These are phyloP conservation scores for Phytophthora ramorum DNA, from an alignment of 352 stramenopile species.

Conservation along the genomic window DNA sequence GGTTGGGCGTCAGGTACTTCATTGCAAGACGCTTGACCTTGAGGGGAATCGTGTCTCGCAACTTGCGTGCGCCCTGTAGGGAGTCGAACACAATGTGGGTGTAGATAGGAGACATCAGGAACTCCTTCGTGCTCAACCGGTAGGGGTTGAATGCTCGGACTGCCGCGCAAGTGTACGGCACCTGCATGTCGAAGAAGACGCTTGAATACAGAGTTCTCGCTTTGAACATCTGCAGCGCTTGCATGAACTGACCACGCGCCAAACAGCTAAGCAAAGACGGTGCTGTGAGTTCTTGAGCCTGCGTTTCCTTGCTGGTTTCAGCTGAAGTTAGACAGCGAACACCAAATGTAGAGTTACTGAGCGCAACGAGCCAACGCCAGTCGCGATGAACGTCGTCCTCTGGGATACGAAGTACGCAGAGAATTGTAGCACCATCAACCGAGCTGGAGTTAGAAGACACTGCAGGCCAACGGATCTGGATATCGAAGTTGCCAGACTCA, in stretches of 20 bases:
- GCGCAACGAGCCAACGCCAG: conserved; percentile 70
- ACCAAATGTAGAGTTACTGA: conserved; percentile 65
- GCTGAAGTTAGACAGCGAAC: conserved; percentile 43
- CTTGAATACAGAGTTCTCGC: conserved; percentile 75
- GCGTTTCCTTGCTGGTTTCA: conserved; percentile 3
- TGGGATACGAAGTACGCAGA: conserved; percentile 56
- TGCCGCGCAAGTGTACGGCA: conserved; percentile 77
- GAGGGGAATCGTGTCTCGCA: conserved; percentile 68
- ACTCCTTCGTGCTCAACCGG: conserved; percentile 48
- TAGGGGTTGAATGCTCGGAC: conserved; percentile 88
- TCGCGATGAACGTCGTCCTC: conserved; percentile 56
- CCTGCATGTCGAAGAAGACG: conserved; percentile 83
- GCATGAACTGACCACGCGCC: conserved; percentile 73
- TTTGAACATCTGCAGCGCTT: conserved; percentile 75
- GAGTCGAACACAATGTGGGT: conserved; percentile 70
- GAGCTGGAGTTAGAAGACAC: conserved; percentile 12
- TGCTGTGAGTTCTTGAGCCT: neutral
- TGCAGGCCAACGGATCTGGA: conserved; percentile 39
- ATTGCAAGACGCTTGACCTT: conserved; percentile 49
- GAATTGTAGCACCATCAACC: neutral
- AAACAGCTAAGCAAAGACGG: conserved; percentile 69
- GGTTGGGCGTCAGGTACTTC: conserved; percentile 34
- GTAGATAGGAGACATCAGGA: conserved; percentile 71
- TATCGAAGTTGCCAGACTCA: conserved; percentile 37
- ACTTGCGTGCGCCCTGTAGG: conserved; percentile 52